A percentile compares a stretch with the other conserved stretches of the same genome.
These are phyloP conservation scores for Sphagnum tenellum DNA, from an alignment of 225 moss, liverwort and hornwort species.

Conservation along the genomic window DNA sequence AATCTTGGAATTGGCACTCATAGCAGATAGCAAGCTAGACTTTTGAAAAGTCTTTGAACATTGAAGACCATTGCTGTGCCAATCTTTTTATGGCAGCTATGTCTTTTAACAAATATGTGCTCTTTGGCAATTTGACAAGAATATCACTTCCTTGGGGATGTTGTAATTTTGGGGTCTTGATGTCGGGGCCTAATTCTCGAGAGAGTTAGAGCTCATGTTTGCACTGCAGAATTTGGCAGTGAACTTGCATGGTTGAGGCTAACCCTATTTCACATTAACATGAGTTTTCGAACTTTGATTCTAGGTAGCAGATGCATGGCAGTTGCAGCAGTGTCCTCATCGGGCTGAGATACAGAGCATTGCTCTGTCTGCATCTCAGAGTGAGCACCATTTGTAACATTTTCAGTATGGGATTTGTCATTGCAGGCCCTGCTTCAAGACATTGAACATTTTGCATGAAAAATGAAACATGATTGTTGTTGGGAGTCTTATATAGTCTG, in stretches of 20 bases:
- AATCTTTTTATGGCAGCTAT: neutral
- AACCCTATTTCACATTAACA: neutral
- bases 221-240: neutral
- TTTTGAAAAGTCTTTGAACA: neutral
- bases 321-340: conserved; percentile 74
- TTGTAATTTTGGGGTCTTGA: neutral
- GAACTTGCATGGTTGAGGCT: neutral
- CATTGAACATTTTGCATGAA: no score
- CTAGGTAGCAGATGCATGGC: conserved; percentile 45
- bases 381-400: conserved; percentile 22
- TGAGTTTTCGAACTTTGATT: neutral
- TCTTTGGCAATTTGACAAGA: neutral
- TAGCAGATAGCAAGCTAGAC: no score
- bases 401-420: no score
- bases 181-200: neutral
- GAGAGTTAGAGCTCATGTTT: neutral
- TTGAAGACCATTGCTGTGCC: neutral
- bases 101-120: neutral
- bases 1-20: neutral
- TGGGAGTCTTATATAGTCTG: no score
- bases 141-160: neutral
- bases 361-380: conserved; percentile 44
- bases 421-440: no score
- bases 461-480: no score
- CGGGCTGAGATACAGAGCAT: conserved; percentile 78